phyloP scores from a whole-genome alignment of 2,329 filamentous ascomycete species.

The Colletotrichum phormii region DNA sequence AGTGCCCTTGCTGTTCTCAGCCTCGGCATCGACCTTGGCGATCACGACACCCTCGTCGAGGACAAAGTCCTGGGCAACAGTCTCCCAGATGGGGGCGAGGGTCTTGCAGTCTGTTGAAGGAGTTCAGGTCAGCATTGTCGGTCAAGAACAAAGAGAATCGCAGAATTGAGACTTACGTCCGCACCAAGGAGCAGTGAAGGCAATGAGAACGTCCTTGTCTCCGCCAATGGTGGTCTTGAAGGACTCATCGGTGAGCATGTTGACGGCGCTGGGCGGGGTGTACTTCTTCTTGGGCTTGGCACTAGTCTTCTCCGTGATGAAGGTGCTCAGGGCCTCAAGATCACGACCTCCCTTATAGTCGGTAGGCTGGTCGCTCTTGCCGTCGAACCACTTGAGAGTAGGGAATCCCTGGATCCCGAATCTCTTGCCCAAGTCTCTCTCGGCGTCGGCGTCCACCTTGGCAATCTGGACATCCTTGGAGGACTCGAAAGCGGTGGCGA shows the following conservation, averaged over 20 bases:
- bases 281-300: conserved; percentile 82
- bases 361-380: conserved; percentile 85
- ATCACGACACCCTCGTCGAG: conserved; percentile 84
- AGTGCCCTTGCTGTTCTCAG: conserved; percentile 83
- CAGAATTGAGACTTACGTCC: conserved; percentile 77
- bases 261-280: conserved; percentile 78
- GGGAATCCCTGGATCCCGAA: conserved; percentile 96
- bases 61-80: conserved; percentile 83
- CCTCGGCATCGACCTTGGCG: conserved; percentile 96
- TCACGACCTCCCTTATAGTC: conserved; percentile 92
- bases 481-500: conserved; percentile 79
- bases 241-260: conserved; percentile 81
- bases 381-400: conserved; percentile 97
- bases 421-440: conserved; percentile 84
- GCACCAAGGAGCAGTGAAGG: conserved; percentile 98
- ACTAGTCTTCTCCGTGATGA: conserved; percentile 89
- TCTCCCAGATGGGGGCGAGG: conserved; percentile 91
- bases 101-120: conserved; percentile 86
- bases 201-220: conserved; percentile 91
- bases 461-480: conserved; percentile 83
- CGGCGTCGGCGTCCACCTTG: conserved; percentile 94
- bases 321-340: conserved; percentile 83
- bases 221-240: conserved; percentile 84
- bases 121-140: conserved; percentile 24
- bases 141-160: conserved; percentile 1